A percentile compares a stretch with the other conserved stretches of the same genome.
These are phyloP conservation scores for Punctularia strigosozonata DNA, from an alignment of 768 basidiomycete species.

Conservation along the genomic window DNA sequence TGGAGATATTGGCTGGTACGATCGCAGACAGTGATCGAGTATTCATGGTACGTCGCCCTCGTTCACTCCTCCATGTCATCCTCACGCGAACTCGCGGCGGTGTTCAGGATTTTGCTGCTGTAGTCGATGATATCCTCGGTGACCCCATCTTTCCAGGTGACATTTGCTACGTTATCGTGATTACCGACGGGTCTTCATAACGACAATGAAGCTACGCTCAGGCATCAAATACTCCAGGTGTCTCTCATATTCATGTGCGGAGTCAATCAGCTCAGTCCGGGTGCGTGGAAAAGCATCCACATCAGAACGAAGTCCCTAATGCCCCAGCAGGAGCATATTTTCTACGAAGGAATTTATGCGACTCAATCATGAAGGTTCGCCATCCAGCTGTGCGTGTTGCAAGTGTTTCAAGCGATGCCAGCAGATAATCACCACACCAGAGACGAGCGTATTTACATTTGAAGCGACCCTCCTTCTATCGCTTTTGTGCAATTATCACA, in stretches of 20 bases:
- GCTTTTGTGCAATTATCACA: constrained; percentile 60
- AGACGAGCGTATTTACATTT: constrained; percentile 44
- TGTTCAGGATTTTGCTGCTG: constrained; percentile 36
- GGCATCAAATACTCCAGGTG: constrained; percentile 45
- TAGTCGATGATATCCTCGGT: constrained; percentile 33
- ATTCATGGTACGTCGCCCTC: constrained; percentile 34
- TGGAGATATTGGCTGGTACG: constrained; percentile 56
- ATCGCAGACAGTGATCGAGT: constrained; percentile 44
- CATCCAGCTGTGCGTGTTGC: no score
- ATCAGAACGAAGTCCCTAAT: no score
- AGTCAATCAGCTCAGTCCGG: constrained; percentile 52
- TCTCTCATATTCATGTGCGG: constrained; percentile 47
- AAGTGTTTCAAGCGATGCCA: constrained; percentile 1
- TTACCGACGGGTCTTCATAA: no score
- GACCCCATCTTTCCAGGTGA: constrained; percentile 35
- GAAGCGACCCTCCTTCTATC: constrained; percentile 51
- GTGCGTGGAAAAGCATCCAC: no score
- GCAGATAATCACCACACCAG: constrained; percentile 44
- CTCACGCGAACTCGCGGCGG: not conserved
- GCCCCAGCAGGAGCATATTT: no score
- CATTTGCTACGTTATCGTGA: not conserved
- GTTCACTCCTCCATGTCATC: not conserved
- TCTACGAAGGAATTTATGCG: no score
- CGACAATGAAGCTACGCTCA: constrained; percentile 28
- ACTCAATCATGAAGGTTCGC: no score